Base-by-base conservation (phyloP, 2,329 filamentous ascomycete genomes). In the Fusarium sp. region DNA sequence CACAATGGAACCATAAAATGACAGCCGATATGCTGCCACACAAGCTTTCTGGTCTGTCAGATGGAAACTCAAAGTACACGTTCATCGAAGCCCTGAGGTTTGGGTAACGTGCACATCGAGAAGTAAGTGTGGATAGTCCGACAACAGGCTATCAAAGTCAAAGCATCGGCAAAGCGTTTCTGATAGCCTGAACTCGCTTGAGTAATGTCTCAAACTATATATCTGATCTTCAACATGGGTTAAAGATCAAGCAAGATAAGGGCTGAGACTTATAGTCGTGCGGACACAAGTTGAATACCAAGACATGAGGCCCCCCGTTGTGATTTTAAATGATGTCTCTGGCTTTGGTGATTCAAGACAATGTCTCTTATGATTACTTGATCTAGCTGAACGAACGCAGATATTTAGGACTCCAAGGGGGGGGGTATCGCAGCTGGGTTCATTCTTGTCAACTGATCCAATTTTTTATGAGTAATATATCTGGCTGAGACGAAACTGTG, bases 401-500 rank as follows among this genome's bases (percentile, higher is more conserved):
- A 46, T 48, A 7, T 13, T 22, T 30, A 49, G 40, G 35, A 40
- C 27, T 35, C 11, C 20, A 60, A 32, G 35, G 44, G 37, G 27
- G n/a, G 39, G 37, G 27, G 19, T 25, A 41, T 13, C 40, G 56
- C 39, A 61, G 39, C 51, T 51, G 48, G 54, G 61, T 41, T 44
- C 33, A 54, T 57, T 52, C 58, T 59, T 25, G 52, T 44, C 35
- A 25, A 30, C 27, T 30, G 11, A 30, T 30, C 27, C 27, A 11
- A 13, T 30, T 30, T 30, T 30, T 30, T 30, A 30, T 30, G 27
- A 30, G 22, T 27, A 30, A 39, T n/a, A 32, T 56, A 50, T 67
- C 50, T 23, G 56, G 30, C 47, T 54, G 49, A 51, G 48, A 52
- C 44, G 32, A 41, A 51, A 37, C 27, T 53, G 44, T 65, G 52